Conservation (phyloP, 2,329 filamentous ascomycete species). For the Alternaria alternata region DNA sequence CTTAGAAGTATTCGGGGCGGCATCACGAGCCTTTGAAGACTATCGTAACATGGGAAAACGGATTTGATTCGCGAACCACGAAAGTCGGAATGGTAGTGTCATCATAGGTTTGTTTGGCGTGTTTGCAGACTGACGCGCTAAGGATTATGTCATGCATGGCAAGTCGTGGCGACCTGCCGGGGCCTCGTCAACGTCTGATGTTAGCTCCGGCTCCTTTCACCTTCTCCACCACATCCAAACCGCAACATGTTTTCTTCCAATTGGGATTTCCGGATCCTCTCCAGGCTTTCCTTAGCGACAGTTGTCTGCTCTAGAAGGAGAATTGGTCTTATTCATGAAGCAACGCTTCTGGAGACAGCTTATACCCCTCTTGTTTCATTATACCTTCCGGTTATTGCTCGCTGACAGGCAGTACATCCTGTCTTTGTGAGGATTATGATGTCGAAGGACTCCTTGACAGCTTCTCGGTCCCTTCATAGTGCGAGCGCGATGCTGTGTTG, state of each 20-base stretch:
- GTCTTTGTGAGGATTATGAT: not conserved
- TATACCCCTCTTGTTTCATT: not conserved
- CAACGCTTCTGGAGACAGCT: not conserved
- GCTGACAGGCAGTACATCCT: not conserved
- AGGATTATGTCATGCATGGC: conserved; percentile 5
- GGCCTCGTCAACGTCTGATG: not conserved
- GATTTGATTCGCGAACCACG: conserved; percentile 15
- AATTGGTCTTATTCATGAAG: not conserved
- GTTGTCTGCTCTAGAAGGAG: too few relatives aligned
- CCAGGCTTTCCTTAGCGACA: not conserved
- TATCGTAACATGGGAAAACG: conserved; percentile 29
- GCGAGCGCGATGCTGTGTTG: not conserved
- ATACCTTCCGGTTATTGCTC: not conserved
- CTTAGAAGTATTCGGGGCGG: conserved; percentile 40
- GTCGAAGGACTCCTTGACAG: not conserved
- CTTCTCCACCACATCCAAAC: conserved; percentile 2
- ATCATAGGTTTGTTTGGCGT: conserved; percentile 33
- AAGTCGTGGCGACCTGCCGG: conserved; percentile 5
- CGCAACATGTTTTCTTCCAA: conserved; percentile 9
- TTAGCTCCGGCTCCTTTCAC: conserved; percentile 1
- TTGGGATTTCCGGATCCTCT: not conserved
- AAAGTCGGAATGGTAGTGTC: conserved; percentile 34
- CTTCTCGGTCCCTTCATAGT: not conserved
- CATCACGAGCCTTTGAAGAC: conserved; percentile 38
- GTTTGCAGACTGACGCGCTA: conserved; percentile 26